These are phyloP conservation scores for Kuraishia molischiana DNA, from an alignment of 805 yeast genomes.

Conservation along the genomic window DNA sequence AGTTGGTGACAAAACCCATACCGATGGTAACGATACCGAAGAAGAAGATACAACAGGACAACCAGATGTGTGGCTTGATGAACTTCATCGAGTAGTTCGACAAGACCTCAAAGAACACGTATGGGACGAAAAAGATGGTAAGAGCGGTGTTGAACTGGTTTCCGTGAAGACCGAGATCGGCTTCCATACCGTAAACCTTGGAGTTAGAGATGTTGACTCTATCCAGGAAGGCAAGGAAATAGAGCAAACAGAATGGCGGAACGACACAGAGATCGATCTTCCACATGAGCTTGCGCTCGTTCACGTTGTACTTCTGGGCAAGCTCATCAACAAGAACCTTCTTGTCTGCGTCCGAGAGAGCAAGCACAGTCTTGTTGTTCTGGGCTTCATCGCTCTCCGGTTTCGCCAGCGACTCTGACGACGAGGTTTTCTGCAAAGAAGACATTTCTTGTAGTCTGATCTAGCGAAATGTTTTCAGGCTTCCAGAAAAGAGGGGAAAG, in stretches of 20 bases:
- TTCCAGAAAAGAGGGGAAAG: neutral
- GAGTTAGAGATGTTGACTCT: conserved; percentile 82
- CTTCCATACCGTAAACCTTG: conserved; percentile 56
- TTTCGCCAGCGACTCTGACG: conserved; percentile 11
- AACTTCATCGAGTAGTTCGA: conserved; percentile 53
- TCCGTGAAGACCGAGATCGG: conserved; percentile 42
- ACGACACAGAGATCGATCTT: conserved; percentile 62
- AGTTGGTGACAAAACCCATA: conserved; percentile 54
- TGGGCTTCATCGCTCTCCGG: conserved; percentile 6
- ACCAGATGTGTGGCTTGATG: conserved; percentile 57
- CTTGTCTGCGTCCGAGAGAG: conserved; percentile 13
- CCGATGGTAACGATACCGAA: conserved; percentile 59
- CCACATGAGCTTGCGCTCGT: conserved; percentile 47
- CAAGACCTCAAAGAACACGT: conserved; percentile 52
- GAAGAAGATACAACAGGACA: conserved; percentile 44
- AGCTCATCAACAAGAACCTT: conserved; percentile 19
- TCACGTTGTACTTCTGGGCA: conserved; percentile 36
- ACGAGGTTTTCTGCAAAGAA: conserved; percentile 8
- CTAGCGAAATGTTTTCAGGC: neutral
- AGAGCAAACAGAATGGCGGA: conserved; percentile 67
- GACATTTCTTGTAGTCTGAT: too few species aligned
- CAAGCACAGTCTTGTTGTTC: conserved; percentile 8
- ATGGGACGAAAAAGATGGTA: conserved; percentile 66
- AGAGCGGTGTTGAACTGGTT: conserved; percentile 55
- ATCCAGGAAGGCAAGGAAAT: conserved; percentile 70